Evolutionary conservation across 805 yeast species (phyloP), one percentile per base, ranked within the genome.

Genomic region (Ogataea siamensis): DNA sequence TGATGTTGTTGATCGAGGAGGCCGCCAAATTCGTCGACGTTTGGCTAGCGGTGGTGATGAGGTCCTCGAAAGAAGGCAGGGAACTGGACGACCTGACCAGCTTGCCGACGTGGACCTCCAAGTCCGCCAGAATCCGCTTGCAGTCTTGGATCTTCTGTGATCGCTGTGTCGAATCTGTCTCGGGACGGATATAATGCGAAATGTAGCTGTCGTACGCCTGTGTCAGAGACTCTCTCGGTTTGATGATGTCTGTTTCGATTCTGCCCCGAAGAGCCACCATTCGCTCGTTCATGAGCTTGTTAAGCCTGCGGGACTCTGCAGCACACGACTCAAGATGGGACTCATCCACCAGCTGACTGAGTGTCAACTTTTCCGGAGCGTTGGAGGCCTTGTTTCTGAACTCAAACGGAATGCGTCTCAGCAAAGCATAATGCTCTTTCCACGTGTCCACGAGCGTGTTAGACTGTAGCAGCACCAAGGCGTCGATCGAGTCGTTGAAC

Each of bases 401-500:
- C 4, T 55, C 50, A 37, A 66, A 57, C 4, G 35, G 23, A 5
- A 65, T 47, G 5, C 49, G 42, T 14, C 52, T 42, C 28, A 67
- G 42, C 6, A 52, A 51, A 5, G 53, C 39, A 34, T 54, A 69
- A 22, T 64, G 58, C 0, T 39, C 49, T 31, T 51, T 50, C 77
- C 78, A 73, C 21, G 58, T 53, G 17, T 68, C 64, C 14, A 66
- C 60, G 40, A 78, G 54, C 3, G 71, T 64, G 42, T 73, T 71
- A 33, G 60, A 41, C 40, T 64, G 67, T 15, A 75, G 52, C 7
- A 66, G 33, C 32, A 63, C 63, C 37, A 59, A 50, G 7, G 46
- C 37, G 27, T 60, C 63, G 16, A 57, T 57, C 13, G 67, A 61
- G 13, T 51, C 67, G 30, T 63, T 63, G 47, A 71, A 71, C 14